Base-by-base conservation (phyloP, 768 basidiomycete species). In the Tricholomella constricta region DNA sequence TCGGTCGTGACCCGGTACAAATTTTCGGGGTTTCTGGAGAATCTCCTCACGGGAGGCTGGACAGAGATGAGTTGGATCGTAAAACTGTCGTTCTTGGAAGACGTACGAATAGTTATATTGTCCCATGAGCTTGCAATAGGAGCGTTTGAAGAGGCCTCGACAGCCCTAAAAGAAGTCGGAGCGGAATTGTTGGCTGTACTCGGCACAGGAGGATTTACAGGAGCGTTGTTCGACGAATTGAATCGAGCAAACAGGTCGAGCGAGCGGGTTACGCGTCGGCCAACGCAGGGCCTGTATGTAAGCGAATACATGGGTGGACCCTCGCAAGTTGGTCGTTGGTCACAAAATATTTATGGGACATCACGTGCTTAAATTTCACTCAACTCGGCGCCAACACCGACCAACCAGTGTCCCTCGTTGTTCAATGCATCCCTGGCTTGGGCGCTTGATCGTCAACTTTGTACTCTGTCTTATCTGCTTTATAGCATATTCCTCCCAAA, bases 401-500 rank as follows among this genome's bases (percentile, higher is more conserved):
- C 22, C 9, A 46, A 11, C 17, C 14, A 3, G 14, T 36, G 46
- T 43, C 40, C 40, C 31, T 20, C 15, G 2, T 8, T 19, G 23
- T 12, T 8, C 22, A 12, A 79, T 79, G 75, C 62, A 70, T 65
- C 64, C 65, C 37, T 60, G 85, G 58, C 66, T 85, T 52, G 85
- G 85, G 25, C 72, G 79, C 45, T 70, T 93, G 52, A 73, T 85
- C 61, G 86, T 93, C 66, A 76, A 78, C 60, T 77, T 84, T 60
- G 88, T 89, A 54, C 77, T 88, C 46, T 76, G 75, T 60, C 79
- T 93, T 31, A 92, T 93, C 38, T 81, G 76, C 46, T 98, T 98
- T 70, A 94, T 98, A 58, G 83, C 91, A 2, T 91, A 92, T 68
- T 88, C 90, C 6, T 84, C 88, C 2, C 96, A 98, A 69, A 80